Percentiles rank a stretch among this genome's conserved stretches.
Evolutionary conservation across 768 basidiomycete species (phyloP).

Genomic region (Podaxis sp.): DNA sequence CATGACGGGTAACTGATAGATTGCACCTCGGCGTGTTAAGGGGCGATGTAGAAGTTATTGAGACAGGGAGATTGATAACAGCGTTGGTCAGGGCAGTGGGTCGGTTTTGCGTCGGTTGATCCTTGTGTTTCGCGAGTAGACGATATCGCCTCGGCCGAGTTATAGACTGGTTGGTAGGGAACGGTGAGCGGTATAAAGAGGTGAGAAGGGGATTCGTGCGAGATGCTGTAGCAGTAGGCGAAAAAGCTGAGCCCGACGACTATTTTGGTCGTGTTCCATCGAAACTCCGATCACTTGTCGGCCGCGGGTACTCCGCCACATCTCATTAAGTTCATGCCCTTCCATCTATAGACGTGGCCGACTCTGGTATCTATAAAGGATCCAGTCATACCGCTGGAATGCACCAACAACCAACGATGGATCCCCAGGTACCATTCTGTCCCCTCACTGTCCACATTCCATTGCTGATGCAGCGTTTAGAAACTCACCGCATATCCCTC

Average conservation of each 20-base stretch:
- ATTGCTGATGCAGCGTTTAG: constrained; percentile 32
- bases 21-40: constrained; percentile 3
- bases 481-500: constrained; percentile 70
- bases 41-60: not conserved
- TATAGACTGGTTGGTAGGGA: too few species aligned
- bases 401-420: constrained; percentile 33
- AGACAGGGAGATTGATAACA: not conserved
- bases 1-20: constrained; percentile 38
- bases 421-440: constrained; percentile 43
- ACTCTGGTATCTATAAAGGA: constrained; percentile 7
- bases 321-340: not conserved
- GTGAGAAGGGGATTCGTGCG: not conserved
- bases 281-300: constrained; percentile 5
- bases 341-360: not conserved
- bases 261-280: not conserved
- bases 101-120: not conserved
- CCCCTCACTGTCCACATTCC: not conserved
- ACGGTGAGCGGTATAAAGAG: not conserved
- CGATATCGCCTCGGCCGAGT: not conserved
- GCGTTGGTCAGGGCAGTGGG: not conserved
- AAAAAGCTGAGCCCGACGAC: not conserved
- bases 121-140: not conserved
- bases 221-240: not conserved
- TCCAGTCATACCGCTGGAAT: not conserved
- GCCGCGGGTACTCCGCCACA: not conserved